phyloP scores from a whole-genome alignment of 2,329 filamentous ascomycete genomes.

The Penicillium paneum region DNA sequence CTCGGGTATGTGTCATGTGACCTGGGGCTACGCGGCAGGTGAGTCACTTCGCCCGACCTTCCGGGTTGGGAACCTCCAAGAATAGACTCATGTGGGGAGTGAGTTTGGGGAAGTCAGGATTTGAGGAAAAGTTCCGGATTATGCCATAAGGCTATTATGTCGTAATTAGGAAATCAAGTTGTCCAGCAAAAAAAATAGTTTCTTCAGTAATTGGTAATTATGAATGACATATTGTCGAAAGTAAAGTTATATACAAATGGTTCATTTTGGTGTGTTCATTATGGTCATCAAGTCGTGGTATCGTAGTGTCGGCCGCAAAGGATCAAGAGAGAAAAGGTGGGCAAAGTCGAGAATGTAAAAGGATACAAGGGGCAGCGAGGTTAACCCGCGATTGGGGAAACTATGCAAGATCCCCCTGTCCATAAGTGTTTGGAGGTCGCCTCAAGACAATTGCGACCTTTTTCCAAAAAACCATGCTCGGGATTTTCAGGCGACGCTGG shows the following conservation, averaged over 20 bases:
- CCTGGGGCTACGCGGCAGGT: constrained; percentile 6
- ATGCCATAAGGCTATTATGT: not conserved
- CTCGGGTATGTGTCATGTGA: constrained; percentile 1
- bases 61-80: not conserved
- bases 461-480: constrained; percentile 24
- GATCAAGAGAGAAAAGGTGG: not conserved
- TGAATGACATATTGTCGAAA: constrained; percentile 1
- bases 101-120: not conserved
- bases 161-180: not conserved
- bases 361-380: not conserved
- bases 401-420: constrained; percentile 19
- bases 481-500: constrained; percentile 3
- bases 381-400: constrained; percentile 8
- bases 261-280: constrained; percentile 15
- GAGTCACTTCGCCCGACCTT: constrained; percentile 10
- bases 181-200: constrained; percentile 5
- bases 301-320: constrained; percentile 10
- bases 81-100: constrained; percentile 8
- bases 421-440: constrained; percentile 29
- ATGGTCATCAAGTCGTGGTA: constrained; percentile 17
- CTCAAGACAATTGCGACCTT: constrained; percentile 29
- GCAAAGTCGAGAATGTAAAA: not conserved
- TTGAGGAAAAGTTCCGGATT: not conserved
- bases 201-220: constrained; percentile 1
- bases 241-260: constrained; percentile 8